Conservation (phyloP, 768 basidiomycete genomes). For the Rhodotorula sphaerocarpa region DNA sequence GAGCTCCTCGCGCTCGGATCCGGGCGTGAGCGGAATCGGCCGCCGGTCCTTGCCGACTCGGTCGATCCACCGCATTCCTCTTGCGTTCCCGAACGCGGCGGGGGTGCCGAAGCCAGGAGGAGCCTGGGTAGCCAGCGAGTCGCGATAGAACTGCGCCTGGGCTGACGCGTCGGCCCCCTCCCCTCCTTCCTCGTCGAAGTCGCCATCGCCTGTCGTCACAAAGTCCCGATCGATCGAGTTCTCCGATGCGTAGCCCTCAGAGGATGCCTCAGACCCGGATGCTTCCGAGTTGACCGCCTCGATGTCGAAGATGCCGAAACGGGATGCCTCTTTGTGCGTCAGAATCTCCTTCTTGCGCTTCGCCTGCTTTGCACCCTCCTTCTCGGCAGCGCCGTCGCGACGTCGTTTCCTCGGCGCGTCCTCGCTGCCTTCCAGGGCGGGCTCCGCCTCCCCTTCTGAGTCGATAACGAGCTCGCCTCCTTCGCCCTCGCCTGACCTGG, state of each 20-base stretch:
- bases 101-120: conserved; percentile 9
- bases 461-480: neutral
- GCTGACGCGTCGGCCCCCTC: conserved; percentile 11
- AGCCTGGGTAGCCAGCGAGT: conserved; percentile 20
- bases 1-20: neutral
- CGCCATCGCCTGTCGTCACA: conserved; percentile 9
- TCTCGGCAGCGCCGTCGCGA: neutral
- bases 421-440: neutral
- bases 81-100: neutral
- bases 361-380: neutral
- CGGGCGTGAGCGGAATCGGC: conserved; percentile 4
- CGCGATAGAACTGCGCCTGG: conserved; percentile 13
- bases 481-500: neutral
- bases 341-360: conserved; percentile 17
- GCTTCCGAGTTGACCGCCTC: conserved; percentile 32
- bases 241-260: conserved; percentile 28
- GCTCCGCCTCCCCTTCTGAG: neutral
- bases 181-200: neutral
- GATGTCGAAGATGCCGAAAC: conserved; percentile 27
- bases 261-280: conserved; percentile 16
- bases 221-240: conserved; percentile 32
- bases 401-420: neutral
- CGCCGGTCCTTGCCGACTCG: neutral
- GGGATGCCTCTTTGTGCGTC: conserved; percentile 20
- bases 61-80: conserved; percentile 11